Evolutionary conservation across 2,329 filamentous ascomycete genomes (phyloP).

Genomic region (Tothia fuscella): DNA sequence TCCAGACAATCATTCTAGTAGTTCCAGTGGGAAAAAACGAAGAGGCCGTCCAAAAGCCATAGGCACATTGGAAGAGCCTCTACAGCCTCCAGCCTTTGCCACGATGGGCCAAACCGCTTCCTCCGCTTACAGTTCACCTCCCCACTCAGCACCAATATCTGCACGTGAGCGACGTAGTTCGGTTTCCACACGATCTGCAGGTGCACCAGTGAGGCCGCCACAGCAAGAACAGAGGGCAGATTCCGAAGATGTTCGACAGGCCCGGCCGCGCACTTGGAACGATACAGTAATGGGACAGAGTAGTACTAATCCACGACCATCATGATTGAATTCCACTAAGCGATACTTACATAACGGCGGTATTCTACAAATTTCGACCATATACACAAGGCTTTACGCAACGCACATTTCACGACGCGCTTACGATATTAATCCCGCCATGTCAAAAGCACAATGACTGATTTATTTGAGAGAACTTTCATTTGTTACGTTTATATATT

Average conservation of each 20-base stretch:
- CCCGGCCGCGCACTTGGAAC: slow-evolving; percentile 6
- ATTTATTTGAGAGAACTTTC: neutral
- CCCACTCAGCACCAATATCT: slow-evolving; percentile 1
- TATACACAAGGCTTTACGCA: neutral
- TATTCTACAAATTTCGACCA: neutral
- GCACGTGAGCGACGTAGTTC: neutral
- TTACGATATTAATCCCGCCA: slow-evolving; percentile 1
- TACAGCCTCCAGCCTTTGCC: slow-evolving; percentile 1
- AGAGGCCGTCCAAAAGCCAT: slow-evolving; percentile 1
- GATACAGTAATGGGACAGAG: slow-evolving; percentile 8
- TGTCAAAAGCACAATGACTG: neutral
- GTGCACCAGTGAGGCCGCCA: neutral
- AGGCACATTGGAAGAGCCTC: neutral
- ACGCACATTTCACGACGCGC: neutral
- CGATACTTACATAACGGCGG: no score
- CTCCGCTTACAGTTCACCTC: neutral
- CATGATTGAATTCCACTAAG: no score
- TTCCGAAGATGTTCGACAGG: slow-evolving; percentile 1
- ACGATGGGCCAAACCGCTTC: slow-evolving; percentile 2
- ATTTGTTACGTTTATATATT: neutral
- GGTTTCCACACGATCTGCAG: slow-evolving; percentile 5
- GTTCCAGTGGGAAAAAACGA: slow-evolving; percentile 5
- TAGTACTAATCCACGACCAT: slow-evolving; percentile 2
- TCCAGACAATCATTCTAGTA: neutral
- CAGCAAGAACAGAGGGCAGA: neutral